Base-by-base conservation (phyloP, 202 grass and related monocot species). In the Setaria italica region DNA sequence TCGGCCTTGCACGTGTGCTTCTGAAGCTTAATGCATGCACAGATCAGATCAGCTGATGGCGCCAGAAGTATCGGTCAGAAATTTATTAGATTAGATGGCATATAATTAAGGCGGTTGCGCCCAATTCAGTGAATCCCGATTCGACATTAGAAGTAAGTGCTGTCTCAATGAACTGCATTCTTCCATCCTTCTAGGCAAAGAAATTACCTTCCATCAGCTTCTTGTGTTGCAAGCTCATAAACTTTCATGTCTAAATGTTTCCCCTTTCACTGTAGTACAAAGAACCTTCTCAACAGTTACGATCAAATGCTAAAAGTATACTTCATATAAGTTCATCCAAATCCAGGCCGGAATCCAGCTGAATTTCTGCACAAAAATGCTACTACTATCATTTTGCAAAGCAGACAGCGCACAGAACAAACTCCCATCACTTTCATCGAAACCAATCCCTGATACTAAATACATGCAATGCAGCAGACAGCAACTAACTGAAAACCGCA, bases 1-100 rank as follows among this genome's bases (percentile, higher is more conserved):
- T 53, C 67, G n/a, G 25, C 39, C 30, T 76, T 80, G 82, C 78
- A 85, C 77, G 77, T 89, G 77, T 85, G 75, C 33, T 55, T 62
- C 70, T 45, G 60, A 69, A 70, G 53, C 12, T 35, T 55, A 63
- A 72, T 4, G n/a, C 62, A 79, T 0, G 32, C 70, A 60, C 49
- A 69, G 9, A 85, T 77, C 54, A 60, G 70, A 89, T 70, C 25
- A 76, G 17, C 54, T 80, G 62, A 89, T 76, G 43, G 34, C 43
- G 32, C 32, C 48, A 67, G 71, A 76, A 86, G 67, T 45, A 72
- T 71, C 45, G 1, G 37, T 19, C 55, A 86, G 72, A 82, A 85
- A 64, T 71, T 78, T 70, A 53, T 71, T 80, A 11, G 76, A 43
- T 47, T 35, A 46, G 49, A 89, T 46, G n/a, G 6, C 49, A 58